Evolutionary conservation across 1,139 yeast species (phyloP), one percentile per base, ranked within the genome.

Genomic region (Yamadazyma trypodendri): DNA sequence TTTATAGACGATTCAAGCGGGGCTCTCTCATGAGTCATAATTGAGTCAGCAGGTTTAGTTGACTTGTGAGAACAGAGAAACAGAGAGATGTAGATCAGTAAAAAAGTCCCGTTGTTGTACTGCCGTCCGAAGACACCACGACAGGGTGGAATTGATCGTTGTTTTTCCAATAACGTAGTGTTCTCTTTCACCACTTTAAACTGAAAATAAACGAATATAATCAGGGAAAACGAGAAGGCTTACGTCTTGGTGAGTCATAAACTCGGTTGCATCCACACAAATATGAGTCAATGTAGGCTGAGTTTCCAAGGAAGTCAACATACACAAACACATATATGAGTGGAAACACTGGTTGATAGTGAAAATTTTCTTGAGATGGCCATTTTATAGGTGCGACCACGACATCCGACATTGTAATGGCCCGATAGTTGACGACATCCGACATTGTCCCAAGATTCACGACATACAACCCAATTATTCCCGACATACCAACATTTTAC

Each of bases 211-310:
- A 52, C 74, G 77, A 71, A 71, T 71, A 68, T 66, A 52, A 60
- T 60, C 75, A 71, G 77, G 75, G 72, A 60, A 57, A 52, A 65
- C 59, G 74, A 65, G 75, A 69, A 68, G 75, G 75, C 75, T 15
- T 58, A 64, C 51, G 52, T 33, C 32, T 41, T 48, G 52, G 51
- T 18, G 24, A 16, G 22, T 28, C 31, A 15, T 6, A 7, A n/a
- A 28, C 22, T 28, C 31, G 6, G 24, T 23, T 23, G 23, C 15
- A 24, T 24, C 28, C 28, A 24, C 28, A n/a, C 28, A 12, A 12
- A 24, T 24, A 24, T 12, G 9, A 11, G 15, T n/a, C 7, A 6
- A 6, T 24, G 28, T 24, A 24, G 4, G 6, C n/a, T 14, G 3
- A 5, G 24, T 5, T 6, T 23, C 10, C 10, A 6, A 6, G 24